Conservation (phyloP, 2,329 filamentous ascomycete genomes). For the Colletotrichum tofieldiae region DNA sequence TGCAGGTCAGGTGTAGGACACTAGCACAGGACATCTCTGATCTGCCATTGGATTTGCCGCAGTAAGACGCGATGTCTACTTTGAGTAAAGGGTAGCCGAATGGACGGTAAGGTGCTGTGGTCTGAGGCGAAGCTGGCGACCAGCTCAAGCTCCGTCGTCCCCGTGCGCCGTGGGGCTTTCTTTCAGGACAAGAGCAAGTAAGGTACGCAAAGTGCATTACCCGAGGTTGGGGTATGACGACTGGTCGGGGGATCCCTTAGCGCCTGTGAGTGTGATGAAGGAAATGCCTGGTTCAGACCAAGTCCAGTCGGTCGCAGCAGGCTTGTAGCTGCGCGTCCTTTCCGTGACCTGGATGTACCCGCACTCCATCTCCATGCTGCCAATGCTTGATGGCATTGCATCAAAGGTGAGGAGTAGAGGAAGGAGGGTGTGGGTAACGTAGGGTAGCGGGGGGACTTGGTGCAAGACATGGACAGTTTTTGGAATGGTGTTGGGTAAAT, state of each 20-base stretch:
- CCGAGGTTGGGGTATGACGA: background rate
- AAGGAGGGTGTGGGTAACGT: constrained; percentile 34
- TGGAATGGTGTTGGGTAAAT: background rate
- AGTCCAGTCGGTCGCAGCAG: constrained; percentile 20
- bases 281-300: constrained; percentile 29
- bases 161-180: constrained; percentile 1
- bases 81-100: constrained; percentile 1
- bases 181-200: background rate
- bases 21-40: constrained; percentile 9
- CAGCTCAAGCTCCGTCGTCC: background rate
- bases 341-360: constrained; percentile 20
- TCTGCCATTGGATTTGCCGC: constrained; percentile 14
- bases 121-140: constrained; percentile 6
- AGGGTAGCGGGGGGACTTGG: background rate
- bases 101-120: constrained; percentile 6
- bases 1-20: background rate
- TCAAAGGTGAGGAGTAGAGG: constrained; percentile 15
- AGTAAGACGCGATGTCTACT: constrained; percentile 4
- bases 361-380: constrained; percentile 25
- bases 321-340: constrained; percentile 21
- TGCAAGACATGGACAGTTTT: constrained; percentile 5
- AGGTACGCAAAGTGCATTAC: constrained; percentile 1
- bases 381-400: constrained; percentile 29
- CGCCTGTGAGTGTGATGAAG: constrained; percentile 29
- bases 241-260: constrained; percentile 28